Evolutionary conservation across 192 early-diverging fungal genomes (phyloP).

Genomic region (Chytriomyces sp.): DNA sequence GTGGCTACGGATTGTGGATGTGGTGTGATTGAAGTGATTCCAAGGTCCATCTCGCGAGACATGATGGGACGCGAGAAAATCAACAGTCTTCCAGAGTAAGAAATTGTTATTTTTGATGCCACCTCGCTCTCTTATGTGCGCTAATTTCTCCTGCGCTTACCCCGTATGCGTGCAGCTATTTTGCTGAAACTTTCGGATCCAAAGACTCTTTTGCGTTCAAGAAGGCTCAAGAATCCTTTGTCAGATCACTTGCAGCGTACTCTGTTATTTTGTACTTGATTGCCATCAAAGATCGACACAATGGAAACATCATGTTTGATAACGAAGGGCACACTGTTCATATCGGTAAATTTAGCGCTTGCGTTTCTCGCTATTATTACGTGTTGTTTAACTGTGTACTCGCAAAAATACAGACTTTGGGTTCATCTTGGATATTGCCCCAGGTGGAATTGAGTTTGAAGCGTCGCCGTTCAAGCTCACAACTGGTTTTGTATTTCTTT

Average conservation of each 20-base stretch:
- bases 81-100: constrained; percentile 87
- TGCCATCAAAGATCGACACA: constrained; percentile 98
- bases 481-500: not conserved
- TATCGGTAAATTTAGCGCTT: constrained; percentile 67
- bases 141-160: not conserved
- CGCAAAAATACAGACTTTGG: constrained; percentile 79
- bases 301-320: constrained; percentile 99
- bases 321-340: constrained; percentile 95
- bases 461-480: constrained; percentile 98
- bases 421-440: constrained; percentile 98
- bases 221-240: constrained; percentile 91
- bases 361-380: not conserved
- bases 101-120: too few relatives aligned
- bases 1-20: constrained; percentile 97
- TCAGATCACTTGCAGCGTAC: constrained; percentile 93
- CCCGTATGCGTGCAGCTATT: constrained; percentile 64
- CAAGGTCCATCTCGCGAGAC: constrained; percentile 94
- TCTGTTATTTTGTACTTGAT: constrained; percentile 92
- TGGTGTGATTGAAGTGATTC: constrained; percentile 99
- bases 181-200: constrained; percentile 87
- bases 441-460: constrained; percentile 95
- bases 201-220: constrained; percentile 89
- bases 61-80: constrained; percentile 98
- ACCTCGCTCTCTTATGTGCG: not conserved
- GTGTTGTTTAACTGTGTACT: not conserved